Percentiles rank a stretch among this genome's conserved stretches.
These are phyloP conservation scores for Quillaja saponaria DNA, from an alignment of 306 rosid genomes.

Conservation along the genomic window DNA sequence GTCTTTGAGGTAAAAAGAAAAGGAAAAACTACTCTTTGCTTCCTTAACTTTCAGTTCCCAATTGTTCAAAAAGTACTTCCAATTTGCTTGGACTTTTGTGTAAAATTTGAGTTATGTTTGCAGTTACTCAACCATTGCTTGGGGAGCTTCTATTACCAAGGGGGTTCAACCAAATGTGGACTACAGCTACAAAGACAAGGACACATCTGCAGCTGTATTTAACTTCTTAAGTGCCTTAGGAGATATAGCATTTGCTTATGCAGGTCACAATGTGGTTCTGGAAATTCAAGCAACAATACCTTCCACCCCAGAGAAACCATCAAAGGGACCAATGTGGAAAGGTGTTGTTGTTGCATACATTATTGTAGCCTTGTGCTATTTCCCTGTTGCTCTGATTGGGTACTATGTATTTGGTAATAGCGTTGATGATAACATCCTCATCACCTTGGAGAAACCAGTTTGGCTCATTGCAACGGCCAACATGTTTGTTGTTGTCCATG, in stretches of 20 bases:
- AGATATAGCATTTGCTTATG: constrained; percentile 46
- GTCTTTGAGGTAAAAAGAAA: constrained; percentile 47
- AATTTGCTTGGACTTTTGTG: constrained; percentile 1
- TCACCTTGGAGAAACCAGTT: constrained; percentile 35
- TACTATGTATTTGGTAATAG: constrained; percentile 41
- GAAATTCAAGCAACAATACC: constrained; percentile 55
- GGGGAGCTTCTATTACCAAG: constrained; percentile 39
- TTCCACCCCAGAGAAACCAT: constrained; percentile 40
- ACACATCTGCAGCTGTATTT: constrained; percentile 32
- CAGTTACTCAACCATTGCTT: constrained; percentile 50
- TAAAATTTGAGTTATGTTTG: too few species aligned
- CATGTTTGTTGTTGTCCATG: constrained; percentile 44
- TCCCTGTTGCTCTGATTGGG: constrained; percentile 41
- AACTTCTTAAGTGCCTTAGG: constrained; percentile 42
- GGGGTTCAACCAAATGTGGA: constrained; percentile 31
- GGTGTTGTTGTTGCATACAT: constrained; percentile 35
- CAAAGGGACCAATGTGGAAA: constrained; percentile 46
- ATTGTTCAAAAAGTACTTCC: background rate
- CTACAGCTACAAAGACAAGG: constrained; percentile 29
- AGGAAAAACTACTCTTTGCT: too few species aligned
- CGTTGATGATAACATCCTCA: constrained; percentile 41
- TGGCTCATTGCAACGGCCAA: constrained; percentile 42
- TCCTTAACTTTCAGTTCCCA: background rate
- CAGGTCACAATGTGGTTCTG: constrained; percentile 46
- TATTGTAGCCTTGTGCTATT: constrained; percentile 48